Base-by-base conservation (phyloP, 495 filamentous ascomycete species). In the Neurospora pannonica region DNA sequence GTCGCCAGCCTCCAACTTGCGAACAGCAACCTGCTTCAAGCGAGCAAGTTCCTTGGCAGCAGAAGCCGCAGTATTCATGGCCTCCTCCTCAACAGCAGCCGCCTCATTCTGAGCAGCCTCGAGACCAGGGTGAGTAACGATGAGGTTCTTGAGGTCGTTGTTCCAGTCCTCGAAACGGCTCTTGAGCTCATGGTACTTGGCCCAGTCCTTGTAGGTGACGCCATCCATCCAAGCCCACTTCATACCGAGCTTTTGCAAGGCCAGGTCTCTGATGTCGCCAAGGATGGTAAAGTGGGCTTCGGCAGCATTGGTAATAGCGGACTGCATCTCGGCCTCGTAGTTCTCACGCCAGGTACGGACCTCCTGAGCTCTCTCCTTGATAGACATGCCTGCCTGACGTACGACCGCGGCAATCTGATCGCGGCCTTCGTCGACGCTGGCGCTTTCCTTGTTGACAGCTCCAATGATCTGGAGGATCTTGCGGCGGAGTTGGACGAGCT, bases 181-280 rank as follows among this genome's bases (percentile, higher is more conserved):
- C 84, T 93, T 97, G 73, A 98, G 85, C 36, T 91, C 86, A 78
- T 97, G 92, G 79, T 97, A 98, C 78, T 92, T 93, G 37, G 89
- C 88, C 97, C 97, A 99, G 80, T 98, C 94, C 78, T 96, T 95
- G 86, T 98, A 97, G 7, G 94, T 95, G 74, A 99, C 89, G 43
- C 92, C 92, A 71, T 98, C 95, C 87, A 93, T 97, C 92, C 93
- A 97, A 2, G 95, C 94, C 95, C 97, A 99, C 74, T 96, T 93
- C 89, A 97, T 95, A 48, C 97, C 97, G 72, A 99, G 93, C 78
- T 97, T 95, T 79, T 97, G 94, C 9, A 99, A 86, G 3, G 94
- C 94, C 9, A 97, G 86, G 76, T 98, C 94, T 28, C 93, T 89
- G 73, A 97, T 94, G 71, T 88, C 87, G 76, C 96, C 93, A 42